phyloP scores from a whole-genome alignment of 225 moss, liverwort and hornwort genomes.

The Polytrichum formosum region DNA sequence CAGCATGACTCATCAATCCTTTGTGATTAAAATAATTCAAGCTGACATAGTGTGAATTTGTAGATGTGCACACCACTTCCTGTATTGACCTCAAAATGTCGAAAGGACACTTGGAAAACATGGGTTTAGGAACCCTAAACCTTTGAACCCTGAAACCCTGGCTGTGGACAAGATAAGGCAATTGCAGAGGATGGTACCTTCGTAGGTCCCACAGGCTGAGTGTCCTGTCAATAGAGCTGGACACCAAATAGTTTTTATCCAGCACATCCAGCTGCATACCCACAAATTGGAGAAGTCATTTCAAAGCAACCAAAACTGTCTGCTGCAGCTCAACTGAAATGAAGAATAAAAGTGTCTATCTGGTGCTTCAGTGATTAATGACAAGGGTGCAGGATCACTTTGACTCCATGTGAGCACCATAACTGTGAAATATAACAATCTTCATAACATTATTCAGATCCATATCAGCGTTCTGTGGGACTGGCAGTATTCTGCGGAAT shows the following conservation, averaged over 20 bases:
- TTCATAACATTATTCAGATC: no score
- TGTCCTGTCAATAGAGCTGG: slow-evolving; percentile 74
- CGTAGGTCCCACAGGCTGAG: slow-evolving; percentile 79
- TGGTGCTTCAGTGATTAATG: no score
- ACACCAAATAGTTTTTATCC: slow-evolving; percentile 65
- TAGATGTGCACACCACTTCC: no score
- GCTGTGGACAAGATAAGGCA: not conserved
- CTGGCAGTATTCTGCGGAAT: no score
- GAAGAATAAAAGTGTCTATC: not conserved
- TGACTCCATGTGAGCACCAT: no score
- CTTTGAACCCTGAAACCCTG: not conserved
- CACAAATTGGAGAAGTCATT: not conserved
- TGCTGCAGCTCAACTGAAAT: not conserved
- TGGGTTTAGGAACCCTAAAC: no score
- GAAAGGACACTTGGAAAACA: no score
- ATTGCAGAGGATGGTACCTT: slow-evolving; percentile 38
- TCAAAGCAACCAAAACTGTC: not conserved
- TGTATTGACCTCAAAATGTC: no score
- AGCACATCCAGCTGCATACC: slow-evolving; percentile 65
- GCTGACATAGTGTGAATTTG: no score
- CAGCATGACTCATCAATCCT: not conserved
- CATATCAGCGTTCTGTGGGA: no score
- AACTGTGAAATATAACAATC: no score
- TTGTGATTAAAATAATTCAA: not conserved
- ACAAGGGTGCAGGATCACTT: no score